Percentiles rank a stretch among this genome's conserved stretches.
These are phyloP conservation scores for Exsudoporus floridanus DNA, from an alignment of 1,284 basidiomycete genomes.

Conservation along the genomic window DNA sequence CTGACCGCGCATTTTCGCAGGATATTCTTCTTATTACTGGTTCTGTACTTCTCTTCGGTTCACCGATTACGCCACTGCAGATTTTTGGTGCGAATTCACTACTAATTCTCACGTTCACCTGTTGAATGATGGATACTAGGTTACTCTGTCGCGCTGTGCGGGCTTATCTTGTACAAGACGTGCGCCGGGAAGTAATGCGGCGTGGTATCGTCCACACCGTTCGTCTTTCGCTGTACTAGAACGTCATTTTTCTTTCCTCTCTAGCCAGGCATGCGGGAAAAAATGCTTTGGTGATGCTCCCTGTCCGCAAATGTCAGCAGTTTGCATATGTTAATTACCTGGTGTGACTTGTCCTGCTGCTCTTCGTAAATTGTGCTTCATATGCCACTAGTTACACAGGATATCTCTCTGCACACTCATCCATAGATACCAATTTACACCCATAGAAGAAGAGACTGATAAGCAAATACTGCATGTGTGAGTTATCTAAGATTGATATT, in stretches of 20 bases:
- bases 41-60: constrained; percentile 83
- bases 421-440: constrained; percentile 14
- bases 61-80: constrained; percentile 79
- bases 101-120: not conserved
- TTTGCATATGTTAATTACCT: not conserved
- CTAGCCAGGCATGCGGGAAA: not conserved
- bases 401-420: constrained; percentile 1
- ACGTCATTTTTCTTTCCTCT: not conserved
- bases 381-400: not conserved
- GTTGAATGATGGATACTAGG: constrained; percentile 41
- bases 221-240: not conserved
- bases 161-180: constrained; percentile 80
- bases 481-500: no score
- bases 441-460: constrained; percentile 1
- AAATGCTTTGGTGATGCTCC: constrained; percentile 5
- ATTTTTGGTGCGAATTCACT: constrained; percentile 64
- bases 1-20: constrained; percentile 28
- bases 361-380: not conserved
- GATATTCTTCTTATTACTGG: constrained; percentile 94
- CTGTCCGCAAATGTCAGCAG: not conserved
- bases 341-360: not conserved
- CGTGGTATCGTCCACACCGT: not conserved
- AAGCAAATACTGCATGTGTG: no score
- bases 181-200: constrained; percentile 58
- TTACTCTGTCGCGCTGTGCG: constrained; percentile 80